Evolutionary conservation across 2,329 filamentous ascomycete genomes (phyloP), one percentile per base, ranked within the genome.

Genomic region (Hirsutella thompsonii): DNA sequence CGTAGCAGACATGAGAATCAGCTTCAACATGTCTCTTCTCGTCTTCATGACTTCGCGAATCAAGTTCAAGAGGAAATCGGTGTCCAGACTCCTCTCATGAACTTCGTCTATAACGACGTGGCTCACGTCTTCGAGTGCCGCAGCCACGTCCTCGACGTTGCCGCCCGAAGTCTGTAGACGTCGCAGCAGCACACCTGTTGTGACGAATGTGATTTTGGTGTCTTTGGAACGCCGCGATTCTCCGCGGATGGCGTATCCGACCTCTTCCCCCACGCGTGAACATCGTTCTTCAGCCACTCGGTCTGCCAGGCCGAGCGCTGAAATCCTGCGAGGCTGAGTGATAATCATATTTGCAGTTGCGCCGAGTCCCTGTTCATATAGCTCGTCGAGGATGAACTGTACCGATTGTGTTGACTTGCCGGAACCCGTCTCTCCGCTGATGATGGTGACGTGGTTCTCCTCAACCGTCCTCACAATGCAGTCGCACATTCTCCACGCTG

Each of bases 331-430:
- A 19, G 92, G 92, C 53, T 98, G 92, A 0, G 92, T 98, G 53
- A 94, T 94, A 45, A 98, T 79, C 47, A 98, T 94, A 54, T 93
- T 95, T 26, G 81, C 84, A 11, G 76, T 76, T 11, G 74, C 75
- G 2, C 90, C 92, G 8, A 93, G 69, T 8, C 81, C 76, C 36
- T 75, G 72, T 46, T 74, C 70, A 51, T 95, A 94, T 47, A 96
- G 67, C 51, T 96, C 86, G 53, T 98, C 92, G 2, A 98, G 70
- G 35, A 98, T 73, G 59, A 96, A 98, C 58, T 98, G 92, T 28
- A 96, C 87, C 2, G 87, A 92, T 59, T 98, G 92, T 1, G 92
- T 96, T 38, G 86, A 94, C 62, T 98, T 98, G 55, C 92, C 92
- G 16, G 87, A 94, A 40, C 92, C 92, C 4, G 92, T 98, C 63